A percentile compares a stretch with the other conserved stretches of the same genome.
Conservation (phyloP, 441 rosid genomes). For the Biscutella auriculata region DNA sequence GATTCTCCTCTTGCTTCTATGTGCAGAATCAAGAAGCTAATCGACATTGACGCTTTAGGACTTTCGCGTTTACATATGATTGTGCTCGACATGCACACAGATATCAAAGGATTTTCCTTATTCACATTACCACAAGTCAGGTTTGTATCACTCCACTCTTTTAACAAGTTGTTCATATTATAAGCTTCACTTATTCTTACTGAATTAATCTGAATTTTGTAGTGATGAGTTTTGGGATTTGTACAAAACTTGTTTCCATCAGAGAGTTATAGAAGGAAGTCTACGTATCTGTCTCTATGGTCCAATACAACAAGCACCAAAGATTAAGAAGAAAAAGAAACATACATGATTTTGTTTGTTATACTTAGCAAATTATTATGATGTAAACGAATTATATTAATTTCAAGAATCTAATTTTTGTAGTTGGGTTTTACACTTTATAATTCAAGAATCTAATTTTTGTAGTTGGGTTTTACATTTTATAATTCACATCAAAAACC, state of each 20-base stretch:
- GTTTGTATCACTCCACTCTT: conserved; percentile 24
- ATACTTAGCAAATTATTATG: neutral
- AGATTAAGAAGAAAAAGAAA: conserved; percentile 23
- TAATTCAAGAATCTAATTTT: no score
- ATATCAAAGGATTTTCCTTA: conserved; percentile 70
- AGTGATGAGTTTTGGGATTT: conserved; percentile 85
- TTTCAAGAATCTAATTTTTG: no score
- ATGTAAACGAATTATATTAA: no score
- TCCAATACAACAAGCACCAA: conserved; percentile 28
- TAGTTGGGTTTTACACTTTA: no score
- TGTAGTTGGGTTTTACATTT: no score
- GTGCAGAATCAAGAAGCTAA: conserved; percentile 62
- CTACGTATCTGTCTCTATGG: conserved; percentile 57
- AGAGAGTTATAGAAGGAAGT: conserved; percentile 37
- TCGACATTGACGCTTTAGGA: conserved; percentile 64
- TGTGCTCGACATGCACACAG: conserved; percentile 54
- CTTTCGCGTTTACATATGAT: conserved; percentile 52
- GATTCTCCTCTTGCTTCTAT: neutral
- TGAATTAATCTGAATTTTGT: no score
- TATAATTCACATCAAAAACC: no score
- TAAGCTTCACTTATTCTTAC: no score
- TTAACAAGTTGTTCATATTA: no score
- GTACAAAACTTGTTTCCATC: conserved; percentile 62
- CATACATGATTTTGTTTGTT: neutral
- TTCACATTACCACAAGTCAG: conserved; percentile 84